Percentiles rank a stretch among this genome's conserved stretches.
phyloP scores from a whole-genome alignment of 192 early-diverging fungal species.

The Coemansia sp. region DNA sequence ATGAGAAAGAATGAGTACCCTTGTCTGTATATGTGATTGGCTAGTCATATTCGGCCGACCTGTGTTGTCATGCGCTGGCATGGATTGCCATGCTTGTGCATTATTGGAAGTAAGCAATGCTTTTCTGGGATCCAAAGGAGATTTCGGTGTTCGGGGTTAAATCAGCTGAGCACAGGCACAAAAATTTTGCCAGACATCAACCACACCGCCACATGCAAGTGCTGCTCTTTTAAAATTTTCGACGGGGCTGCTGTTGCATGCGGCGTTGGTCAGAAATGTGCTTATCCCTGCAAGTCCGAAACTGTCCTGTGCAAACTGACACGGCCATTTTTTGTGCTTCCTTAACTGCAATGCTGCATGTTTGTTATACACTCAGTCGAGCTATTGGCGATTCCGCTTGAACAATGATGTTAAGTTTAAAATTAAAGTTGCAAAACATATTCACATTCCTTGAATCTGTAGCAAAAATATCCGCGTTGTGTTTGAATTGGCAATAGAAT shows the following conservation, averaged over 20 bases:
- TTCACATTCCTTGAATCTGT: too few relatives aligned
- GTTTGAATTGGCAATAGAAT: background rate
- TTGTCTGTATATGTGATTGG: background rate
- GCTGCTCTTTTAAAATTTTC: background rate
- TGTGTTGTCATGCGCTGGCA: background rate
- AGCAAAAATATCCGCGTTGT: background rate
- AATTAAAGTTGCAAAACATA: background rate
- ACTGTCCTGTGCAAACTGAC: too few relatives aligned
- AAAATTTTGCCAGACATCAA: too few relatives aligned
- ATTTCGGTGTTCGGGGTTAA: too few relatives aligned
- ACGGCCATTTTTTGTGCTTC: too few relatives aligned
- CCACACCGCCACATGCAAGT: background rate
- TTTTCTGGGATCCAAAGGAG: background rate
- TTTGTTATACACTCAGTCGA: background rate
- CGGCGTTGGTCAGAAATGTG: too few relatives aligned
- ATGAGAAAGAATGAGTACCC: constrained; percentile 4
- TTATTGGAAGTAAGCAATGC: background rate
- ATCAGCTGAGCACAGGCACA: too few relatives aligned
- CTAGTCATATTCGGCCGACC: background rate
- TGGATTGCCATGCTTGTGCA: background rate
- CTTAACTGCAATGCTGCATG: background rate
- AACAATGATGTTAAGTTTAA: background rate
- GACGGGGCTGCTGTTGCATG: background rate
- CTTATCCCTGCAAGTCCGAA: too few relatives aligned
- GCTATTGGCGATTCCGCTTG: background rate